Evolutionary conservation across 768 basidiomycete genomes (phyloP), one percentile per base, ranked within the genome.

Genomic region (Rhizopogon salebrosus): DNA sequence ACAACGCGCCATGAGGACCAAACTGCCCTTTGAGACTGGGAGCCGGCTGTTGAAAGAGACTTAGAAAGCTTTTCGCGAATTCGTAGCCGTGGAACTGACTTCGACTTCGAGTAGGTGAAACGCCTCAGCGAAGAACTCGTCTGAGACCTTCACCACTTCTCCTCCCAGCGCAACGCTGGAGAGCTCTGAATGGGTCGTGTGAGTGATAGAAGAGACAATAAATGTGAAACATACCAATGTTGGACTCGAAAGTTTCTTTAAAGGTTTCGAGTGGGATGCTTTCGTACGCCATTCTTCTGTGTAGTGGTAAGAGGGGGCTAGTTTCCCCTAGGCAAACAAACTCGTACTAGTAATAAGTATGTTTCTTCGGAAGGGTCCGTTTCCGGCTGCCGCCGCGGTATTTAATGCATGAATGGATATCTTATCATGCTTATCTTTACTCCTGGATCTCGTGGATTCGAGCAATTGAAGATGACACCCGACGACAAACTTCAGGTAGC

Each of bases 71-170:
- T 37, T 34, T 37, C 35, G 26, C 49, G 35, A 43, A 27, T n/a
- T 51, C 20, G 27, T 24, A 27, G 41, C 34, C 2, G 20, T 6
- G 4, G 8, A 14, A 37, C 80, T 61, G 56, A 92, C 95, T 71
- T 86, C 84, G 39, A 90, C 86, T 45, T 89, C 78, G 50, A 99
- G 76, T 23, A 99, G 75, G 71, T 95, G 84, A 57, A 70, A 79
- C 0, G 89, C 93, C 60, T 86, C 82, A 9, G 92, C 93, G 63
- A 99, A 99, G 76, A 98, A 99, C 57, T 99, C 93, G 68, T 99
- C 97, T 2, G 94, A 97, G 41, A 89, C 84, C 2, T 79, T 75
- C 29, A 87, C 64, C 58, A 98, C 73, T 53, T 77, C 68, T 2
- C 85, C 94, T 16, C 92, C 95, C 11, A 98, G 73, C 0, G 85